Base-by-base conservation (phyloP, 1,139 yeast genomes). In the Casaregolazyma lundiana region DNA sequence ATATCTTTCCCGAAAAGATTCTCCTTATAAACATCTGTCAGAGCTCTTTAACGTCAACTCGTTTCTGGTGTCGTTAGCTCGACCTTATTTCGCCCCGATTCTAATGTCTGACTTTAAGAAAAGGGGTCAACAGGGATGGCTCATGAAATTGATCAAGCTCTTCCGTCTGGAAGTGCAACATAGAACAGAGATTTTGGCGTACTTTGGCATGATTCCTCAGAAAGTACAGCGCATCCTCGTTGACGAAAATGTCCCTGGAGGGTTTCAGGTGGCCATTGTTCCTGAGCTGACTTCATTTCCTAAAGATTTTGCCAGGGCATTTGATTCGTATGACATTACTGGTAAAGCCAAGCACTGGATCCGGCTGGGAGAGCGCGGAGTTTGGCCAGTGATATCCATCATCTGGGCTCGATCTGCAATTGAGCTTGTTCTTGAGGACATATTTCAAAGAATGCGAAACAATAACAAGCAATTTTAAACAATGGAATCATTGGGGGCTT, bases 41-140 rank as follows among this genome's bases (percentile, higher is more conserved):
- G 97, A 92, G 62, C 73, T 90, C 50, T 92, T 90, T 69, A 92
- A 92, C 60, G 97, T 92, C 18, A 92, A 92, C 65, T 94, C 89
- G 64, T 90, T 88, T 60, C 75, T 92, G 20, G 88, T 89, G 0
- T 85, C 96, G 29, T 72, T 90, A 55, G 96, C 97, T 9, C 76
- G 97, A 50, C 97, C 97, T 0, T 90, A 92, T 60, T 70, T 90
- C 55, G 96, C 97, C 0, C 97, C 97, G 0, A 70, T 90, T 44
- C 76, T 92, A 42, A 80, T 85, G 34, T 84, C 87, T 53, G 97
- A 89, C 59, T 74, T 88, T 59, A 83, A 83, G 57, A 94, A 86
- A 60, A 64, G 77, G 45, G 73, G 78, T 45, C 67, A 75, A 57
- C 63, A 68, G 49, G 63, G 75, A 55, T 63, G 76, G 67, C 66